These are phyloP conservation scores for Auricularia sp. DNA, from an alignment of 768 basidiomycete genomes.

Conservation along the genomic window DNA sequence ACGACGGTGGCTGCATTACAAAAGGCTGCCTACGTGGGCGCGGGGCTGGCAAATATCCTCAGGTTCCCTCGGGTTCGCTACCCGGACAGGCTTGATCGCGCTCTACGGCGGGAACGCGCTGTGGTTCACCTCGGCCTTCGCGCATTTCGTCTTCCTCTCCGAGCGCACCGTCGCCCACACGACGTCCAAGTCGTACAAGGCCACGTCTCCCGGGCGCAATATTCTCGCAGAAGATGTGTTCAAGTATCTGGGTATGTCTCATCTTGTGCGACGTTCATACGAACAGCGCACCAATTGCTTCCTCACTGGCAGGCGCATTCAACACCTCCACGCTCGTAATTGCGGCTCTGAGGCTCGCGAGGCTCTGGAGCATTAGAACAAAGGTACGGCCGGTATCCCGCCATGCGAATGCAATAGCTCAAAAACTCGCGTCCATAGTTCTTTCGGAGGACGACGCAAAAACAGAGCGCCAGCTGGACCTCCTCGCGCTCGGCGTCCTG, in stretches of 20 bases:
- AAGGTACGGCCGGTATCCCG: neutral
- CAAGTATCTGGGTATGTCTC: neutral
- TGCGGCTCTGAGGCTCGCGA: neutral
- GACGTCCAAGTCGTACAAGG: neutral
- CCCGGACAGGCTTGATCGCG: neutral
- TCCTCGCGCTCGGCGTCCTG: neutral
- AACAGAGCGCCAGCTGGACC: neutral
- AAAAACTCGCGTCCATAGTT: neutral
- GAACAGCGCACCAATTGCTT: neutral
- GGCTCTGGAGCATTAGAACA: neutral
- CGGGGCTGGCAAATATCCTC: too few species aligned
- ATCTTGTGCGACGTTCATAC: neutral
- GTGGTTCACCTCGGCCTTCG: neutral
- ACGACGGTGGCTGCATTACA: too few species aligned
- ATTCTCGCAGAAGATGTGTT: neutral
- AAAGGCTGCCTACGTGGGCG: too few species aligned
- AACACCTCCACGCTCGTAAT: neutral
- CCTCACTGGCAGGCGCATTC: neutral
- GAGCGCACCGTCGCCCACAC: neutral
- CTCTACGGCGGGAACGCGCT: neutral
- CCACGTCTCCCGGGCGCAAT: neutral
- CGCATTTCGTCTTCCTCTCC: neutral
- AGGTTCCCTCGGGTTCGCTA: neutral
- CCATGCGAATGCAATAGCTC: neutral
- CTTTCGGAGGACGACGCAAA: neutral